A percentile compares a stretch with the other conserved stretches of the same genome.
Conservation (phyloP, 345 rosid species). For the Angophora floribunda region DNA sequence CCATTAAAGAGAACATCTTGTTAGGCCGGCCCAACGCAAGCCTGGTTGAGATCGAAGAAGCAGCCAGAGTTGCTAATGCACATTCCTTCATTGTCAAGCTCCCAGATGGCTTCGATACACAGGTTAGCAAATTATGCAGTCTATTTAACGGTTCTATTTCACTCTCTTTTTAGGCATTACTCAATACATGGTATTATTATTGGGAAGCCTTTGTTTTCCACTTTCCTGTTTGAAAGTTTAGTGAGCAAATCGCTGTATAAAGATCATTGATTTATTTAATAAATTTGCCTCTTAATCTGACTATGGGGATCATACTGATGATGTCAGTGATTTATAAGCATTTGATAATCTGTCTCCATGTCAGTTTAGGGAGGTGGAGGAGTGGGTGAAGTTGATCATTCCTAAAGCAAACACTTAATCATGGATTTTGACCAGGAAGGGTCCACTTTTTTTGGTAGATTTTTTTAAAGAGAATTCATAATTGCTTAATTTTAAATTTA, state of each 20-base stretch:
- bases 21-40: conserved; percentile 87
- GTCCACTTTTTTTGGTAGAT: conserved; percentile 15
- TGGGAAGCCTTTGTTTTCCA: background rate
- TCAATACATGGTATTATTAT: background rate
- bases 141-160: background rate
- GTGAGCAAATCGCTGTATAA: background rate
- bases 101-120: conserved; percentile 91
- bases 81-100: conserved; percentile 90
- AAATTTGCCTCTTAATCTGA: background rate
- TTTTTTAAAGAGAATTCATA: conserved; percentile 3
- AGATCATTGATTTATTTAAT: background rate
- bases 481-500: background rate
- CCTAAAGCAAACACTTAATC: conserved; percentile 19
- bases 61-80: conserved; percentile 96
- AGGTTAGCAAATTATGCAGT: conserved; percentile 23
- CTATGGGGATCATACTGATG: background rate
- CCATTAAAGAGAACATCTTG: conserved; percentile 87
- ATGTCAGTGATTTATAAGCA: background rate
- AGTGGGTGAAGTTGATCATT: conserved; percentile 23
- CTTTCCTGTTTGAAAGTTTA: background rate
- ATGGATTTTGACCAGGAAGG: conserved; percentile 30
- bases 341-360: conserved; percentile 13
- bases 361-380: conserved; percentile 18
- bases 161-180: background rate
- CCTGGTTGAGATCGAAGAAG: conserved; percentile 77